phyloP scores from a whole-genome alignment of 495 filamentous ascomycete species.

The Penicillium goetzii region DNA sequence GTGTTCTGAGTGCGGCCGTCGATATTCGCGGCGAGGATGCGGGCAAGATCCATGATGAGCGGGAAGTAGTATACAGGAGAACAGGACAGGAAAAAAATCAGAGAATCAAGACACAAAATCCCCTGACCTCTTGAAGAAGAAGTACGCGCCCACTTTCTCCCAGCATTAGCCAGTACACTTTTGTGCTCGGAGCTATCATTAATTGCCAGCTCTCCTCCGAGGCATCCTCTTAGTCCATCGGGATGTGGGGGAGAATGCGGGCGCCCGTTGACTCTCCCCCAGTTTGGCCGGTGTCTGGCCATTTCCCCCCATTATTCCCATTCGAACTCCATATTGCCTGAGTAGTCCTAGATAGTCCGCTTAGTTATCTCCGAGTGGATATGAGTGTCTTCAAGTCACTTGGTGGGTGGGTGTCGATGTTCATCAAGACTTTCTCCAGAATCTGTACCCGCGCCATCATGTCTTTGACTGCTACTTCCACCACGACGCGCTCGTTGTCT shows the following conservation, averaged over 20 bases:
- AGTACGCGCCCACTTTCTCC: conserved; percentile 7
- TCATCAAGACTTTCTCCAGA: conserved; percentile 9
- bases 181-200: conserved; percentile 14
- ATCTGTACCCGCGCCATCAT: conserved; percentile 29
- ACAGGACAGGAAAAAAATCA: background rate
- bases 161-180: background rate
- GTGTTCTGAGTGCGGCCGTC: conserved; percentile 53
- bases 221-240: conserved; percentile 18
- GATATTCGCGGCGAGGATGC: conserved; percentile 45
- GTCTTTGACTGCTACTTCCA: conserved; percentile 45
- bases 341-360: background rate
- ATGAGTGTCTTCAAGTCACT: conserved; percentile 7
- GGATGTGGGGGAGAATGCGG: conserved; percentile 37
- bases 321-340: background rate
- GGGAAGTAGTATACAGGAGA: background rate
- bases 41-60: conserved; percentile 39
- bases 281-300: background rate
- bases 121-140: conserved; percentile 6
- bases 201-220: background rate
- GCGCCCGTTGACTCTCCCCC: conserved; percentile 9
- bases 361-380: conserved; percentile 10
- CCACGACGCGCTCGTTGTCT: conserved; percentile 30
- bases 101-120: background rate
- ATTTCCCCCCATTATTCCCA: background rate
- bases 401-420: background rate